Evolutionary conservation across 441 rosid species (phyloP).

Genomic region (Aquilaria agallochum): DNA sequence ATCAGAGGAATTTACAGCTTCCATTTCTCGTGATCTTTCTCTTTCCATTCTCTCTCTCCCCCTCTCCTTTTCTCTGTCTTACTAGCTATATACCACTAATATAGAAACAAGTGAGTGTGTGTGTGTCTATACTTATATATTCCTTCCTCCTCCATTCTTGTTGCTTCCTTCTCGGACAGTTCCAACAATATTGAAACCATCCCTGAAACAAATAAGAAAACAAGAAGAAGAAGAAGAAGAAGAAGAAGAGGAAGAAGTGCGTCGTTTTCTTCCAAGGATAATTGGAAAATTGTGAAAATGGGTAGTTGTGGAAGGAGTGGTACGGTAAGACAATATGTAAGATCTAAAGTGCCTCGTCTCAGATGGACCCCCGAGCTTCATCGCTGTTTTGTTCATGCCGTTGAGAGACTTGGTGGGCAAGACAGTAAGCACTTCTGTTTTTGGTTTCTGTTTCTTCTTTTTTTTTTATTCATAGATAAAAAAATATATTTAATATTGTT

Average conservation of each 20-base stretch:
- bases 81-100: too few relatives aligned
- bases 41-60: conserved; percentile 13
- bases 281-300: conserved; percentile 24
- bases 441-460: neutral
- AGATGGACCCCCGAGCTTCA: conserved; percentile 99
- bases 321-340: conserved; percentile 76
- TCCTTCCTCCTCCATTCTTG: neutral
- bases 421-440: conserved; percentile 37
- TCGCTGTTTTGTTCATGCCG: conserved; percentile 81
- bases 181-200: conserved; percentile 9
- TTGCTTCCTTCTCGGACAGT: conserved; percentile 12
- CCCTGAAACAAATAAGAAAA: neutral
- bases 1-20: conserved; percentile 57
- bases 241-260: neutral
- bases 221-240: neutral
- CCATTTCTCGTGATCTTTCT: conserved; percentile 43
- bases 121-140: neutral
- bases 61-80: conserved; percentile 6
- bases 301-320: conserved; percentile 77
- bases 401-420: conserved; percentile 87
- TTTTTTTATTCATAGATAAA: neutral
- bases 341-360: conserved; percentile 89
- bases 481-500: neutral
- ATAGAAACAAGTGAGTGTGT: too few relatives aligned
- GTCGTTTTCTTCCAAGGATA: neutral